Evolutionary conservation across 148 eudicot species (phyloP), one percentile per base, ranked within the genome.

Genomic region (Camellia sinensis): DNA sequence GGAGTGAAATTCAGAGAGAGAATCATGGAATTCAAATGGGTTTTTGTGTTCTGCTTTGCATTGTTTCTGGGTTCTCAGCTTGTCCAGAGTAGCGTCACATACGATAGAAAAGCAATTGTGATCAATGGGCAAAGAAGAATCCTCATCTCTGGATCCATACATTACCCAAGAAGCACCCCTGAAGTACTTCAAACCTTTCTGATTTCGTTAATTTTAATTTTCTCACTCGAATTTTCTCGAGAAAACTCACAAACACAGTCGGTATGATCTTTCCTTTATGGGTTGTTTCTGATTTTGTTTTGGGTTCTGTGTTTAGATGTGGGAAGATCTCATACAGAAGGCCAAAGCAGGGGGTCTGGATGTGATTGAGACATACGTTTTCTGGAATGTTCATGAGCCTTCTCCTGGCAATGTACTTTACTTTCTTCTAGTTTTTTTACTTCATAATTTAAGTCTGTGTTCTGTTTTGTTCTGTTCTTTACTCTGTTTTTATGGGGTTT

Each of bases 91-190:
- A 82, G 89, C 78, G 97, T 92, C 3, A 88, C 80, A 70, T 92
- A 92, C 78, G 97, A 90, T 64, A 88, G 84, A 46, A 94, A 89
- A 40, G 89, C 93, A 21, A 82, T 93, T 81, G 59, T 88, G 29
- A 92, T 93, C 80, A 87, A 89, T 88, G 94, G 95, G 57, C 87
- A 87, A 57, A 86, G 92, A 80, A 91, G 93, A 83, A 87, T 91
- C 46, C 87, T 93, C 79, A 77, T 93, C 64, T 93, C 97, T 88
- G 97, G 97, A 18, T 93, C 97, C 75, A 89, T 93, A 76, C 97
- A 93, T 84, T 93, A 93, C 73, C 94, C 97, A 63, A 91, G 97
- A 89, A 93, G 97, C 78, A 93, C 95, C 43, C 97, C 97, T 88
- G 95, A 93, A 81, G 97, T 93, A 85, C 68, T 80, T 6, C 56